Base-by-base conservation (phyloP, 75 land plant genomes). In the Picea sitchensis region DNA sequence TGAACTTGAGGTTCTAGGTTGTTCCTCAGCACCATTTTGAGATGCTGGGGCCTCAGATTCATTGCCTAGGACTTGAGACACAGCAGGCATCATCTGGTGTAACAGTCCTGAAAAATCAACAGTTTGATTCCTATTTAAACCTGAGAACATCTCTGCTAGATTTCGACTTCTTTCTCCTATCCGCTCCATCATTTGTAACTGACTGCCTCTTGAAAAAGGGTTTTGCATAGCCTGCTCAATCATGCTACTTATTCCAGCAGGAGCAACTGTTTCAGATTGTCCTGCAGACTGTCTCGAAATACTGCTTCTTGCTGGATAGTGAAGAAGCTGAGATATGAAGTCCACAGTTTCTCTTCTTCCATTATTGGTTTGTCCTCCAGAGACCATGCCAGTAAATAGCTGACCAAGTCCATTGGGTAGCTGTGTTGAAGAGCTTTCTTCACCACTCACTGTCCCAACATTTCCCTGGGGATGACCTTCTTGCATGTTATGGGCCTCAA, bases 1-100 rank as follows among this genome's bases (percentile, higher is more conserved):
- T 38, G 73, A 71, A 71, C 73, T 71, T 44, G 73, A n/a, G 73
- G 54, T 54, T 47, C n/a, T 71, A 71, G 73, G 73, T 41, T 71
- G 73, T 71, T 20, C 51, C 73, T 71, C 73, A 20, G 36, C 51
- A 8, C 21, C 73, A 71, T 71, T n/a, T 7, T 18, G 73, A 20
- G 54, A 44, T 32, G 54, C 21, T 9, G 73, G 44, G 20, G 54
- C 73, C 54, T 71, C 73, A 71, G 73, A 44, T 71, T 71, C 73
- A 3, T 47, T 71, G 12, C 51, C 73, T 38, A 3, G 13, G 2
- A 44, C 73, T 14, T 71, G 54, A 14, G 73, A 44, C 44, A 2
- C 23, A 71, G 54, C 18, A 71, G 73, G 73, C 73, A 71, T 71
- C 23, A 71, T 38, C n/a, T 47, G 73, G 44, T 71, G 73, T 13